Percentiles rank a stretch among this genome's conserved stretches.
These are phyloP conservation scores for Porphyrellus cyaneotinctus DNA, from an alignment of 768 basidiomycete genomes.

Conservation along the genomic window DNA sequence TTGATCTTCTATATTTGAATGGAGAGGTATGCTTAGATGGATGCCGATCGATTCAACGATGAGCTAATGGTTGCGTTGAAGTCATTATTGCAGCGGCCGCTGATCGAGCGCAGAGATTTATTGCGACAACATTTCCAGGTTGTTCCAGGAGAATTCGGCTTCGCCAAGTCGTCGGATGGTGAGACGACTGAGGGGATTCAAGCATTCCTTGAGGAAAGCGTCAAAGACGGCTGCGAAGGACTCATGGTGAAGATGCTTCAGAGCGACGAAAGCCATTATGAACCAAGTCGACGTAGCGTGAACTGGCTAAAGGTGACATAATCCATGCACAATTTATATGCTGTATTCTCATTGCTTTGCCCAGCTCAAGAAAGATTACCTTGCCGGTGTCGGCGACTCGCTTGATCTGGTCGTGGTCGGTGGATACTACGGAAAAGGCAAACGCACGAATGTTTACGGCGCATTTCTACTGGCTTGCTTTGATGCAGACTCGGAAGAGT, in stretches of 20 bases:
- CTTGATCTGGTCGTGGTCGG: slow-evolving; percentile 98
- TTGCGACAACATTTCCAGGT: slow-evolving; percentile 75
- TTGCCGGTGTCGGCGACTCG: slow-evolving; percentile 94
- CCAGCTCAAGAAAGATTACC: slow-evolving; percentile 97
- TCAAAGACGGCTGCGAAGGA: slow-evolving; percentile 98
- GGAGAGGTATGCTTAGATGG: slow-evolving; percentile 63
- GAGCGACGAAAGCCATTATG: slow-evolving; percentile 86
- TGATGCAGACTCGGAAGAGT: slow-evolving; percentile 90
- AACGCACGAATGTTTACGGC: slow-evolving; percentile 95
- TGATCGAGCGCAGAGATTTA: slow-evolving; percentile 72
- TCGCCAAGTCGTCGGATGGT: slow-evolving; percentile 87
- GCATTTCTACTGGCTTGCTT: slow-evolving; percentile 98
- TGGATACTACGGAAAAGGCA: slow-evolving; percentile 96
- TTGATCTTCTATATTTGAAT: slow-evolving; percentile 94
- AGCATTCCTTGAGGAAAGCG: slow-evolving; percentile 89
- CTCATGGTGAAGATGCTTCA: slow-evolving; percentile 99
- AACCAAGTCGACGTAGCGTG: slow-evolving; percentile 90
- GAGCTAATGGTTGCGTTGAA: slow-evolving; percentile 32
- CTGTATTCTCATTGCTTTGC: slow-evolving; percentile 1
- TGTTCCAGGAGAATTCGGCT: slow-evolving; percentile 87
- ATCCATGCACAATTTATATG: background rate
- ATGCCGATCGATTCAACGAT: background rate
- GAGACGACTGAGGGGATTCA: slow-evolving; percentile 93
- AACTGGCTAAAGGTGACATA: slow-evolving; percentile 91
- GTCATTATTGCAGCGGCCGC: slow-evolving; percentile 77